These are phyloP conservation scores for Nemania diffusa DNA, from an alignment of 2,329 filamentous ascomycete genomes.

Conservation along the genomic window DNA sequence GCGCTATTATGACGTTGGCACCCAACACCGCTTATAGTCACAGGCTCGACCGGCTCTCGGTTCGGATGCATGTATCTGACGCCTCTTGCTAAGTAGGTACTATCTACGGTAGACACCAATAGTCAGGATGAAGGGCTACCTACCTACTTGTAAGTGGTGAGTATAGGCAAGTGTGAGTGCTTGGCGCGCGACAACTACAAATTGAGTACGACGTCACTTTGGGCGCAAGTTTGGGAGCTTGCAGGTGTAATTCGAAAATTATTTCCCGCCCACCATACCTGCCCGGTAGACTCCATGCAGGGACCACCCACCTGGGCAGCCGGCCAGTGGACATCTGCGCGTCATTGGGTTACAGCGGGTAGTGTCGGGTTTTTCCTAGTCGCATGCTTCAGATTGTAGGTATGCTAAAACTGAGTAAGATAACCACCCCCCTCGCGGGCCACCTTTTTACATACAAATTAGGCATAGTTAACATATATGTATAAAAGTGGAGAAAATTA, in stretches of 20 bases:
- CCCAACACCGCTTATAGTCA: background rate
- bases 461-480: too few relatives aligned
- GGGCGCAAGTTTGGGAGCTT: background rate
- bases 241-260: background rate
- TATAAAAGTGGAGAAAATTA: too few relatives aligned
- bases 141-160: background rate
- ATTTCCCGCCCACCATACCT: background rate
- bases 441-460: too few relatives aligned
- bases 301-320: conserved; percentile 12
- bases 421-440: too few relatives aligned
- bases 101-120: background rate
- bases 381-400: background rate
- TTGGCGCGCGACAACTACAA: background rate
- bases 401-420: conserved; percentile 1
- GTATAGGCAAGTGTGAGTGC: conserved; percentile 11
- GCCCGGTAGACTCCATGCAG: conserved; percentile 17
- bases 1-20: conserved; percentile 13
- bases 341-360: conserved; percentile 29
- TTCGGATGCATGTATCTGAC: background rate
- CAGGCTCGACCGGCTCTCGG: background rate
- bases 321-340: conserved; percentile 9
- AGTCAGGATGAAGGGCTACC: background rate
- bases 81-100: background rate
- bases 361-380: conserved; percentile 4
- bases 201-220: background rate